Evolutionary conservation across 2,329 filamentous ascomycete genomes (phyloP).

Genomic region (Acrocalymma vagum): DNA sequence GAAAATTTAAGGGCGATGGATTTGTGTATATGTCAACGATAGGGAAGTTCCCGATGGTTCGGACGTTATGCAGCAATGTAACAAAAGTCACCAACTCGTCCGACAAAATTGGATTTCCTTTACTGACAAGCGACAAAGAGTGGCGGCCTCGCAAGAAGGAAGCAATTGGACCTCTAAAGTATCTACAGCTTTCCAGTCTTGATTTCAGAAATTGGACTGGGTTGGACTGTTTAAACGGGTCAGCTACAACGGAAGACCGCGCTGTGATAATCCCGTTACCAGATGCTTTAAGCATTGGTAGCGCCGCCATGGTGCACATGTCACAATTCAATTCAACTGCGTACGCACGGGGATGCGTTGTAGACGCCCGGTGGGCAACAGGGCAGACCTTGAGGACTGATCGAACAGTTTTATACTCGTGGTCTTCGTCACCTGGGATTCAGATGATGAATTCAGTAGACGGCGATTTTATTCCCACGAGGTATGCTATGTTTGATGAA

Average conservation of each 20-base stretch:
- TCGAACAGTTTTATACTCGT: not conserved
- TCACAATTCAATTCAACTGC: not conserved
- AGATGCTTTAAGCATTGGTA: not conserved
- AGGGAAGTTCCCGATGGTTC: conserved; percentile 3
- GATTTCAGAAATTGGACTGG: not conserved
- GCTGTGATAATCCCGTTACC: not conserved
- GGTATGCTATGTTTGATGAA: conserved; percentile 1
- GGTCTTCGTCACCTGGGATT: not conserved
- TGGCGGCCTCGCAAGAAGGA: too few species aligned
- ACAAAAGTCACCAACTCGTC: not conserved
- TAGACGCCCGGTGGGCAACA: conserved; percentile 7
- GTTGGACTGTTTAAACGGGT: not conserved
- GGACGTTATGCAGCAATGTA: not conserved
- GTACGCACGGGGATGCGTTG: not conserved
- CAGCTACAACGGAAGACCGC: not conserved
- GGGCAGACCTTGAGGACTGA: conserved; percentile 3
- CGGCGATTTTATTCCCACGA: not conserved
- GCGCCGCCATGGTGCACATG: conserved; percentile 1
- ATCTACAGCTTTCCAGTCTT: not conserved
- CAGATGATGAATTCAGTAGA: not conserved
- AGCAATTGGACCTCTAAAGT: too few species aligned
- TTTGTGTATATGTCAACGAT: not conserved
- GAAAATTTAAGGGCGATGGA: conserved; percentile 2
- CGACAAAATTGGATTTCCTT: not conserved
- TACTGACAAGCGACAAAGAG: not conserved